A percentile compares a stretch with the other conserved stretches of the same genome.
Evolutionary conservation across 192 early-diverging fungal species (phyloP).

Genomic region (Mortierella claussenii): DNA sequence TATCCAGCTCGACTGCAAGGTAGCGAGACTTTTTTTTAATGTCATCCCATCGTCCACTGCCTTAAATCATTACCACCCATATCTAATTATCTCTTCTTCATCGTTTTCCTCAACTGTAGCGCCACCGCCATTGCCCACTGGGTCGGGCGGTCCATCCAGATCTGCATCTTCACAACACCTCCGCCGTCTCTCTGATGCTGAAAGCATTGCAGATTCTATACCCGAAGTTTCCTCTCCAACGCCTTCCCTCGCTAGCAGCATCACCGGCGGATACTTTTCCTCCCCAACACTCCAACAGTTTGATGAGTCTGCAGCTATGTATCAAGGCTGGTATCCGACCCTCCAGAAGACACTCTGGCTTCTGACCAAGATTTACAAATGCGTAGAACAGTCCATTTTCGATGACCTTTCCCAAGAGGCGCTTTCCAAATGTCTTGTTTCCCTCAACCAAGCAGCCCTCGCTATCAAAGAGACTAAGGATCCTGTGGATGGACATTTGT

Average conservation of each 20-base stretch:
- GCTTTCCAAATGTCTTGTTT: slow-evolving; percentile 73
- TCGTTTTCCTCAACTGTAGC: not conserved
- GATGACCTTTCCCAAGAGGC: slow-evolving; percentile 90
- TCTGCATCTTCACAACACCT: slow-evolving; percentile 22
- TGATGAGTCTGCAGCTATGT: slow-evolving; percentile 48
- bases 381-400: slow-evolving; percentile 78
- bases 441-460: slow-evolving; percentile 50
- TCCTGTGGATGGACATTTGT: slow-evolving; percentile 77
- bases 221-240: slow-evolving; percentile 48
- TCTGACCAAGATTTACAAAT: slow-evolving; percentile 81
- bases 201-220: slow-evolving; percentile 44
- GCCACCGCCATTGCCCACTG: slow-evolving; percentile 15
- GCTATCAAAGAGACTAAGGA: slow-evolving; percentile 53
- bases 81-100: no score
- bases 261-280: slow-evolving; percentile 39
- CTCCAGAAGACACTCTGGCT: slow-evolving; percentile 84
- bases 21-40: no score
- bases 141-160: slow-evolving; percentile 4
- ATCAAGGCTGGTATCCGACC: slow-evolving; percentile 82
- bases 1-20: slow-evolving; percentile 54
- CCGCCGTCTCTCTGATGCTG: slow-evolving; percentile 29
- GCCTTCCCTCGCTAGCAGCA: slow-evolving; percentile 42
- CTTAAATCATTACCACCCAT: no score
- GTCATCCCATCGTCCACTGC: no score
- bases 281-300: slow-evolving; percentile 35